Evolutionary conservation across 345 rosid species (phyloP).

Genomic region (Gossypium arboreum): DNA sequence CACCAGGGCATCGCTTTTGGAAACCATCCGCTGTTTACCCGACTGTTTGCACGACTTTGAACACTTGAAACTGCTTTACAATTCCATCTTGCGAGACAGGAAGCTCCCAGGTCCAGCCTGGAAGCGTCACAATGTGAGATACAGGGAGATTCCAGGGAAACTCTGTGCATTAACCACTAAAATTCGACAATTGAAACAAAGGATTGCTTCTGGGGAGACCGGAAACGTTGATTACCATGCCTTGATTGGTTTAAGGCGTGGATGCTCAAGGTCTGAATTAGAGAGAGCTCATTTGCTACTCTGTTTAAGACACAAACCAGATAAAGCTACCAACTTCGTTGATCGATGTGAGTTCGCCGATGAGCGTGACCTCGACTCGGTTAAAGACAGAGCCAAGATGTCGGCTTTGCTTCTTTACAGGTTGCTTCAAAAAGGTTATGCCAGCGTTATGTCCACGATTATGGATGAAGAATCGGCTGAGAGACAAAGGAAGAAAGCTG

Average conservation of each 20-base stretch:
- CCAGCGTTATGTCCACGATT: slow-evolving; percentile 51
- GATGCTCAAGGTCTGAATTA: slow-evolving; percentile 81
- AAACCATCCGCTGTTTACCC: slow-evolving; percentile 75
- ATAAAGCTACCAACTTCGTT: slow-evolving; percentile 60
- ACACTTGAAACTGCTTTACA: slow-evolving; percentile 80
- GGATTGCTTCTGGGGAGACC: slow-evolving; percentile 74
- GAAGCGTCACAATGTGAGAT: slow-evolving; percentile 79
- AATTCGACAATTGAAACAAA: slow-evolving; percentile 57
- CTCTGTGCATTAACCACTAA: slow-evolving; percentile 61
- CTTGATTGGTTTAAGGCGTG: slow-evolving; percentile 77
- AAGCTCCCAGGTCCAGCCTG: slow-evolving; percentile 93
- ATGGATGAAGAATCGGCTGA: slow-evolving; percentile 66
- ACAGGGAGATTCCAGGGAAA: slow-evolving; percentile 83
- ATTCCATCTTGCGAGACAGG: slow-evolving; percentile 75
- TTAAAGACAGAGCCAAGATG: slow-evolving; percentile 73
- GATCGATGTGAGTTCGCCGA: slow-evolving; percentile 79
- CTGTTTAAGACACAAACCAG: slow-evolving; percentile 75
- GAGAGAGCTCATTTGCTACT: slow-evolving; percentile 82
- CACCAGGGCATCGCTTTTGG: slow-evolving; percentile 74
- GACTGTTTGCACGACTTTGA: slow-evolving; percentile 90
- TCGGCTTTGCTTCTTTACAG: slow-evolving; percentile 74
- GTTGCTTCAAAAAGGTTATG: slow-evolving; percentile 73
- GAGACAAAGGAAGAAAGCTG: slow-evolving; percentile 52
- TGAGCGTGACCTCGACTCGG: slow-evolving; percentile 63
- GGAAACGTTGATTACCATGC: slow-evolving; percentile 79